Percentiles rank a stretch among this genome's conserved stretches.
phyloP scores from a whole-genome alignment of 768 basidiomycete genomes.

The Cystofilobasidium bisporidii region DNA sequence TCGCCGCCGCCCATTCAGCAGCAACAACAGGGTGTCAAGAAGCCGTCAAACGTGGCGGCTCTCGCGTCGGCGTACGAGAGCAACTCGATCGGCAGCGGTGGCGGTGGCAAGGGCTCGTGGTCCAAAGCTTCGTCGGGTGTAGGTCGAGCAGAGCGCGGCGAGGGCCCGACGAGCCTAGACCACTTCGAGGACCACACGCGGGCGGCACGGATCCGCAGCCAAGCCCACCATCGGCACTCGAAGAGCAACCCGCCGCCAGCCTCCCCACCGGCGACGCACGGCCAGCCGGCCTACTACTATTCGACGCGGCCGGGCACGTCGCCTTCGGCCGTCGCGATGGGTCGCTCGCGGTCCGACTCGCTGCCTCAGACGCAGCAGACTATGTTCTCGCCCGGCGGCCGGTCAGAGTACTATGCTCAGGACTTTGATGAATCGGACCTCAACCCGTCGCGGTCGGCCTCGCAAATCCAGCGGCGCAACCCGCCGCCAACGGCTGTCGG shows the following conservation, averaged over 20 bases:
- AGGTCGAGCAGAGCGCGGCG: background rate
- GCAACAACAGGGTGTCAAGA: background rate
- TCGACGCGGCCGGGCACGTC: constrained; percentile 1
- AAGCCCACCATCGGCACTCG: background rate
- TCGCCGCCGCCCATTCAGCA: background rate
- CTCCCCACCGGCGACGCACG: background rate
- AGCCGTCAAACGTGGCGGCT: background rate
- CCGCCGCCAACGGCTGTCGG: background rate
- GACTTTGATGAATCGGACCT: constrained; percentile 23
- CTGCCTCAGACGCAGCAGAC: background rate
- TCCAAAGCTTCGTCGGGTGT: background rate
- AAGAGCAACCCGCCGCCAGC: background rate
- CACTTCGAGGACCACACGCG: constrained; percentile 4
- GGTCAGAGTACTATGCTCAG: background rate
- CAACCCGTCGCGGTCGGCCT: constrained; percentile 25
- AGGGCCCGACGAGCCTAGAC: constrained; percentile 1
- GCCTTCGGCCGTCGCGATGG: background rate
- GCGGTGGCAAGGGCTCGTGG: background rate
- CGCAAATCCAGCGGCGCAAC: constrained; percentile 17
- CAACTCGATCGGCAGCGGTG: background rate
- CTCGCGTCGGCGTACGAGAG: background rate
- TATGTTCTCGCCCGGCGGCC: background rate
- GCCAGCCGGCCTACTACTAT: constrained; percentile 4
- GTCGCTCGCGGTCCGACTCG: constrained; percentile 2
- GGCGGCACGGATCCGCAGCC: background rate